Evolutionary conservation across 306 rosid species (phyloP), one percentile per base, ranked within the genome.

Genomic region (Trifolium repens): DNA sequence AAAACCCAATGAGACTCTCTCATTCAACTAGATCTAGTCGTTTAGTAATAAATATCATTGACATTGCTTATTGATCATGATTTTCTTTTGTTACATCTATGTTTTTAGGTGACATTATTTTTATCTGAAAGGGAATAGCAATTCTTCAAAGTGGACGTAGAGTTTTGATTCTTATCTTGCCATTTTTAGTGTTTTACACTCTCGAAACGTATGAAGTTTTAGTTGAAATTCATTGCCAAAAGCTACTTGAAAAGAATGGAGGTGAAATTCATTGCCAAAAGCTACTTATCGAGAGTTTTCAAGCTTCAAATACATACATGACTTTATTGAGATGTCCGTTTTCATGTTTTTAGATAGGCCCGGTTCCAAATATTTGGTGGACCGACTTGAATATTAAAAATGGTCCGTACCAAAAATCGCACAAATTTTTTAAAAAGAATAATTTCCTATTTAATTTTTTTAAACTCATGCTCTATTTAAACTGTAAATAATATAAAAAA

Each of bases 131-230:
- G 10, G 50, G 71, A 37, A 61, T 39, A 34, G 75, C 60, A 59
- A 22, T 67, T 13, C 66, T 30, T 30, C 3, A 58, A 49, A 37
- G 60, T 54, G 69, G 69, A 65, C 64, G 78, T n/a, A 32, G 53
- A 14, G 22, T 35, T 42, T 65, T 54, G 69, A 43, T 72, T 79
- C 74, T 64, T 79, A 49, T 43, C 69, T 79, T 58, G 1, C 73
- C 39, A 53, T 64, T 67, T 15, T 53, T 53, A 54, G 77, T 11
- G 64, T 43, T 64, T 27, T 50, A 5, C 37, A 34, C 24, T 22
- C 27, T 50, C 16, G 50, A 49, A 65, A 32, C 69, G 7, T 53
- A 32, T 53, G 62, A 43, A 64, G 8, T 52, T 64, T 26, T 49
- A 44, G 49, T 52, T 37, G 39, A 42, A 53, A 13, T 55, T 76